Conservation (phyloP, 306 rosid genomes). For the Delonix regia region DNA sequence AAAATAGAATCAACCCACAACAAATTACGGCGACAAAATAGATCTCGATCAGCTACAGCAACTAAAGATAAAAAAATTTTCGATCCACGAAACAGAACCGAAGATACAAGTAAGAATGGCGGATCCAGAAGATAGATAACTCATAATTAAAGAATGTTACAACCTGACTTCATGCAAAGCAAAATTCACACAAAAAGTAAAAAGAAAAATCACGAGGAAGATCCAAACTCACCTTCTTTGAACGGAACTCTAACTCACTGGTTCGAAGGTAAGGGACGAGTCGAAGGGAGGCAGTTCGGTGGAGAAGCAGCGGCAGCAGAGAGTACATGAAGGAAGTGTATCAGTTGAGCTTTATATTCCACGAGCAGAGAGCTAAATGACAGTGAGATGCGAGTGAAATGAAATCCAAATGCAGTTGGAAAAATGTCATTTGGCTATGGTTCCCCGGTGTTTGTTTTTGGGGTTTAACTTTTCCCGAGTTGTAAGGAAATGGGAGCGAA, state of each 20-base stretch:
- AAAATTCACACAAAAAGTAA: background rate
- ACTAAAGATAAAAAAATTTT: slow-evolving; percentile 6
- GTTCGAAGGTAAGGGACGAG: background rate
- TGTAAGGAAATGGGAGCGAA: background rate
- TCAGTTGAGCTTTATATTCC: slow-evolving; percentile 41
- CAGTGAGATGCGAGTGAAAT: slow-evolving; percentile 21
- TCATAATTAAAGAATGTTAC: background rate
- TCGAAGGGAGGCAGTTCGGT: background rate
- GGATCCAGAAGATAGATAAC: slow-evolving; percentile 26
- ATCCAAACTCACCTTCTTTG: slow-evolving; percentile 37
- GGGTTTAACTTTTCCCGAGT: slow-evolving; percentile 9
- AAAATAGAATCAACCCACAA: background rate
- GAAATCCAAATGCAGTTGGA: slow-evolving; percentile 48
- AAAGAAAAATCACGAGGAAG: background rate
- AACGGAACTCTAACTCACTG: slow-evolving; percentile 7
- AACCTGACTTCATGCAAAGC: background rate
- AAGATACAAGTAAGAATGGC: background rate
- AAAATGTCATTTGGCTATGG: slow-evolving; percentile 8
- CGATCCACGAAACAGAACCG: slow-evolving; percentile 26
- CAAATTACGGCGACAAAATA: slow-evolving; percentile 9
- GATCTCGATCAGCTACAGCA: slow-evolving; percentile 43
- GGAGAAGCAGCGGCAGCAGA: slow-evolving; percentile 22
- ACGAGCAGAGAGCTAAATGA: slow-evolving; percentile 36
- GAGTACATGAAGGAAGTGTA: background rate
- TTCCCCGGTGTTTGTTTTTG: slow-evolving; percentile 30